Evolutionary conservation across 2,329 filamentous ascomycete species (phyloP).

Genomic region (Fusarium neocosmosporiellum): DNA sequence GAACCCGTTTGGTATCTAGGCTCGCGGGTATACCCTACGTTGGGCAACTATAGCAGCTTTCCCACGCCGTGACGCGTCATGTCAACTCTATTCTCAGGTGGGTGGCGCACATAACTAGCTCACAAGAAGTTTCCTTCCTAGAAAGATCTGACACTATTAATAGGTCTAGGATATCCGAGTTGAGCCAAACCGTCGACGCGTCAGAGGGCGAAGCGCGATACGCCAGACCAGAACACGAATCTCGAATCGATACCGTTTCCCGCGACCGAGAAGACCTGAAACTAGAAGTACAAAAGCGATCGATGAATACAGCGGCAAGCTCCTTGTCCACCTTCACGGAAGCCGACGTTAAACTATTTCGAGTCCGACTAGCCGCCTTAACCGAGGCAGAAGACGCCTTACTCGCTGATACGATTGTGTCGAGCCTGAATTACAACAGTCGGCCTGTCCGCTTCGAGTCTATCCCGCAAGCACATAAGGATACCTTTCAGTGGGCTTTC

Average conservation of each 20-base stretch:
- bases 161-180: background rate
- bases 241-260: background rate
- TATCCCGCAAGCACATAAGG: background rate
- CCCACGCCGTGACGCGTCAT: background rate
- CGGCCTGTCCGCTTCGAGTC: background rate
- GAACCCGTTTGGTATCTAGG: too few relatives aligned
- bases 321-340: background rate
- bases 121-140: background rate
- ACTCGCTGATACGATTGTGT: background rate
- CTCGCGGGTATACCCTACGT: too few relatives aligned
- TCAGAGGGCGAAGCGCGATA: background rate
- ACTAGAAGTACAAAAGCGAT: background rate
- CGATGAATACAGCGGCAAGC: background rate
- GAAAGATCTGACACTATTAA: background rate
- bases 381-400: background rate
- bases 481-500: constrained; percentile 1
- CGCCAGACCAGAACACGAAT: background rate
- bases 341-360: background rate
- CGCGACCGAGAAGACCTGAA: background rate
- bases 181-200: background rate
- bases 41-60: background rate
- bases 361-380: background rate
- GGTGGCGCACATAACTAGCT: background rate
- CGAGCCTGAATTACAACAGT: background rate
- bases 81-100: background rate